Evolutionary conservation across 805 yeast species (phyloP).

Genomic region (Kuraishia piskuri): DNA sequence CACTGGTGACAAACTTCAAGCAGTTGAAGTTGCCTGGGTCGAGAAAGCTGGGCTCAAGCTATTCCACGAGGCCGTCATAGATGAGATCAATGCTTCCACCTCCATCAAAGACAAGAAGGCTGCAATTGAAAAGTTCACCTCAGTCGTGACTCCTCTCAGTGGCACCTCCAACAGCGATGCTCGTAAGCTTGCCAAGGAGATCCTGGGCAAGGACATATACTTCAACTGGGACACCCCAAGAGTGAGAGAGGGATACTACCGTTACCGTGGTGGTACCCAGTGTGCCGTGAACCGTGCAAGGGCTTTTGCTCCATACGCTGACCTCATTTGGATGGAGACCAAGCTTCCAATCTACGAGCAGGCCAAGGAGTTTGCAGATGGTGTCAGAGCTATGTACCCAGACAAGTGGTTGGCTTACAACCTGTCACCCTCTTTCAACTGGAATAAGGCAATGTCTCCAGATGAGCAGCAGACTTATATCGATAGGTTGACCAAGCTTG

Average conservation of each 20-base stretch:
- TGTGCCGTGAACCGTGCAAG: constrained; percentile 97
- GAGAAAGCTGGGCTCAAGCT: constrained; percentile 75
- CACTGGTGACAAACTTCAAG: constrained; percentile 60
- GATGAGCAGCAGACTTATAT: constrained; percentile 89
- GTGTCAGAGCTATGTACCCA: constrained; percentile 75
- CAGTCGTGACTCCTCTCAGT: constrained; percentile 66
- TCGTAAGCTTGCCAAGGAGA: constrained; percentile 59
- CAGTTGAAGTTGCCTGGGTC: constrained; percentile 77
- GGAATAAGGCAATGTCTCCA: constrained; percentile 89
- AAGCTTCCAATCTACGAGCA: constrained; percentile 89
- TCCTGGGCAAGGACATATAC: constrained; percentile 75
- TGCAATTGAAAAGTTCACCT: constrained; percentile 56
- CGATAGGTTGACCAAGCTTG: constrained; percentile 74
- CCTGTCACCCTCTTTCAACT: constrained; percentile 94
- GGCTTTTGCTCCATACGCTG: constrained; percentile 91
- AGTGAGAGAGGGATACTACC: constrained; percentile 94
- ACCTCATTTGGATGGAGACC: constrained; percentile 97
- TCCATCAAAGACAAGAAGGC: constrained; percentile 49
- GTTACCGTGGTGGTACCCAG: constrained; percentile 93
- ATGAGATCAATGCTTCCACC: constrained; percentile 56
- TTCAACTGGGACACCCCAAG: constrained; percentile 95
- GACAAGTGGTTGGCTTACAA: constrained; percentile 95
- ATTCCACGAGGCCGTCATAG: constrained; percentile 87
- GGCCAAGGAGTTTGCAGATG: constrained; percentile 91
- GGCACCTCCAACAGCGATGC: constrained; percentile 76